Evolutionary conservation across 257 asterid species (phyloP).

Genomic region (Galeopsis tetrahit): DNA sequence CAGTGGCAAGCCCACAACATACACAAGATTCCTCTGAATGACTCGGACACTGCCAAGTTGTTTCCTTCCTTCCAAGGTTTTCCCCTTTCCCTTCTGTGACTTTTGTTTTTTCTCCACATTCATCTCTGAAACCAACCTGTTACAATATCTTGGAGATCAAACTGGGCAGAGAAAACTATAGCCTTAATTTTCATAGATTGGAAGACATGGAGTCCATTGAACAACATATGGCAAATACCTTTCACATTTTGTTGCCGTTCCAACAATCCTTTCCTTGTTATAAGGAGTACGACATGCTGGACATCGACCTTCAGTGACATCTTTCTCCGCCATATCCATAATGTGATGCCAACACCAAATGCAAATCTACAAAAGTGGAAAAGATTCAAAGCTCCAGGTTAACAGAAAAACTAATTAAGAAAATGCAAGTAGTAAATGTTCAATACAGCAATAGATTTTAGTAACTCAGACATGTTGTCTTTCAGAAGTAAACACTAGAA

Average conservation of each 20-base stretch:
- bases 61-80: slow-evolving; percentile 81
- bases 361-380: slow-evolving; percentile 63
- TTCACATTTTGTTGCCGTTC: slow-evolving; percentile 72
- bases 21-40: slow-evolving; percentile 90
- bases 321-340: slow-evolving; percentile 98
- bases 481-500: background rate
- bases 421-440: slow-evolving; percentile 5
- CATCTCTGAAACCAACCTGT: slow-evolving; percentile 81
- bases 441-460: slow-evolving; percentile 5
- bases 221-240: slow-evolving; percentile 47
- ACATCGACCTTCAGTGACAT: slow-evolving; percentile 91
- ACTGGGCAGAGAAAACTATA: slow-evolving; percentile 26
- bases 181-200: slow-evolving; percentile 17
- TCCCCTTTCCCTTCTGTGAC: slow-evolving; percentile 78
- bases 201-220: slow-evolving; percentile 24
- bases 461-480: background rate
- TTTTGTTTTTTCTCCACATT: slow-evolving; percentile 67
- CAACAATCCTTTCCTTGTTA: slow-evolving; percentile 96
- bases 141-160: slow-evolving; percentile 19
- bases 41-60: slow-evolving; percentile 92
- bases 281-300: slow-evolving; percentile 98
- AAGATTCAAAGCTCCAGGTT: slow-evolving; percentile 21
- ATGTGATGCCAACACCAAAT: slow-evolving; percentile 99
- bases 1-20: slow-evolving; percentile 94
- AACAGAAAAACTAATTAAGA: slow-evolving; percentile 25